Base-by-base conservation (phyloP, 2,329 filamentous ascomycete genomes). In the Phoma sp. region DNA sequence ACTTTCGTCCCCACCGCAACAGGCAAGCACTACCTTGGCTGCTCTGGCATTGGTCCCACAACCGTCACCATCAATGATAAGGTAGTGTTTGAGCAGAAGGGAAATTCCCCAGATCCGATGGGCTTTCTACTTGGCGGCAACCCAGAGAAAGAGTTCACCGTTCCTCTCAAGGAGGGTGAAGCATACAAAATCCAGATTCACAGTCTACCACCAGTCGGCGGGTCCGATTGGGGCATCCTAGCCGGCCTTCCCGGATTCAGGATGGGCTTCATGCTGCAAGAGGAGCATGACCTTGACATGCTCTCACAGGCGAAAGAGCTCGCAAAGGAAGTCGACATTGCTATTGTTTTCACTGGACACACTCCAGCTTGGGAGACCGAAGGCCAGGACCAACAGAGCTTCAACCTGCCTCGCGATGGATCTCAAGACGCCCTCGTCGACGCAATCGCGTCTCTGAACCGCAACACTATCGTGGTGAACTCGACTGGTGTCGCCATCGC, bases 401-500 rank as follows among this genome's bases (percentile, higher is more conserved):
- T 74, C 49, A 84, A 85, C 57, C 76, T 88, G 4, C 84, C 85
- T 6, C 67, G 66, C 12, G 29, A 83, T 78, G 37, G 83, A 77
- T 68, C 67, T 1, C 84, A 87, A 63, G 87, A 90, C 66, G 81
- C 82, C 30, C 80, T 91, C 4, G 89, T 93, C 63, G 71, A 80
- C 11, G 83, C 85, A 1, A 84, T 93, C 0, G 79, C 86, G 4
- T 80, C 80, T 0, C 87, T 81, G 0, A 92, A 93, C 71, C 79
- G 86, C 3, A 87, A 87, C 49, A 87, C 88, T 1, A 84, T 86
- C 1, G 84, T 95, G 1, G 87, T 93, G 1, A 86, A 91, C 68
- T 90, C 93, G 65, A 91, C 88, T 0, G 91, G 90, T 29, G 91
- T 89, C 0, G 90, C 90, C 0, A 82, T 90, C 14, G 81, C 83